Evolutionary conservation across 2,329 filamentous ascomycete genomes (phyloP), one percentile per base, ranked within the genome.

Genomic region (Cadophora malorum): DNA sequence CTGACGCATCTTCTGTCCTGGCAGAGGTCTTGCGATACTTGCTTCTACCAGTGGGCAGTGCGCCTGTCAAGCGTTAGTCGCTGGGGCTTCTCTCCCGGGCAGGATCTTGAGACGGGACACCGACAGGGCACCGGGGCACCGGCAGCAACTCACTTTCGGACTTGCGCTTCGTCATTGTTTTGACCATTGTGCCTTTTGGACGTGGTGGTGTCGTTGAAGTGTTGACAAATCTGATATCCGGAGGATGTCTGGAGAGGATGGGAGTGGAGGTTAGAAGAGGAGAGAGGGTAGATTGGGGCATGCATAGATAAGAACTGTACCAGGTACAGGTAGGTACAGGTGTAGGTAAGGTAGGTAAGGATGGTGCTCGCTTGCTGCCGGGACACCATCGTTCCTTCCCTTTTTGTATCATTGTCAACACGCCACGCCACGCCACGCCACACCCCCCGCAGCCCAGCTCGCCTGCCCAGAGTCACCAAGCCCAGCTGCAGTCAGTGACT

Each of bases 91-190:
- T 35, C 47, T 7, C 25, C 4, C 12, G 25, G 14, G 45, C 28
- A 28, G 28, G 28, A 5, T 28, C 28, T 3, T 28, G 5, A 28
- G n/a, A n/a, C n/a, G n/a, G 28, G 28, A 28, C 28, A 28, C n/a
- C n/a, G n/a, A n/a, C n/a, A 28, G 28, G 28, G 28, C 28, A 28
- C 28, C 28, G 28, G 28, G 28, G 28, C 28, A 28, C 28, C 28
- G 5, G 28, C 28, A 28, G 28, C 28, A 28, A 28, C 69, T 64
- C 58, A 74, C 74, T 67, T 59, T 76, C 71, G 8, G 69, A 73
- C 28, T 74, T 75, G 56, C 68, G 67, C 58, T 72, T 72, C 12
- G 14, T 59, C 2, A n/a, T 45, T 16, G 52, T 67, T 62, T 49
- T 67, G 49, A 25, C 64, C 70, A 71, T 71, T 21, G 6, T 41